Evolutionary conservation across 1,284 basidiomycete species (phyloP).

Genomic region (Fistulina hepatica): DNA sequence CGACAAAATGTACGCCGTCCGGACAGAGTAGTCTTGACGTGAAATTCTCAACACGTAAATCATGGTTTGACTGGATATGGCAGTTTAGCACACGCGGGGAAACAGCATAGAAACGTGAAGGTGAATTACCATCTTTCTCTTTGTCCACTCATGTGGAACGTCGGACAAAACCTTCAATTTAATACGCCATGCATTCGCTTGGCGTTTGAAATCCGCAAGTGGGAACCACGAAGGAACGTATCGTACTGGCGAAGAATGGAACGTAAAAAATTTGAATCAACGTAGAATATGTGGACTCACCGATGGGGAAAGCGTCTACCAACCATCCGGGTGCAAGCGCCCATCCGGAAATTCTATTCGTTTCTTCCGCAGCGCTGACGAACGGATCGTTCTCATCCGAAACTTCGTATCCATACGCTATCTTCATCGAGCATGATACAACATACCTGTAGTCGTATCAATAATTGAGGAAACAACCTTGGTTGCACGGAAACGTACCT

Average conservation of each 20-base stretch:
- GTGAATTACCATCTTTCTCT: constrained; percentile 28
- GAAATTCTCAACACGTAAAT: no score
- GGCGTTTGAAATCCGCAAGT: constrained; percentile 28
- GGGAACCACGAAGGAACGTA: constrained; percentile 31
- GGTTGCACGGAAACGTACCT: constrained; percentile 17
- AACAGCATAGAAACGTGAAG: not conserved
- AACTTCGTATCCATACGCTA: constrained; percentile 33
- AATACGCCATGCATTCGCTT: constrained; percentile 26
- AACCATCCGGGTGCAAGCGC: constrained; percentile 35
- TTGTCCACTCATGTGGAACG: constrained; percentile 31
- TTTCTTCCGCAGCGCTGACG: constrained; percentile 31
- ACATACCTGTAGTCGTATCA: constrained; percentile 1
- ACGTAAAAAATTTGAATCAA: not conserved
- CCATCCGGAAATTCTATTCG: constrained; percentile 29
- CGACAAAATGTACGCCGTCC: no score
- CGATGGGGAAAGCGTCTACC: constrained; percentile 32
- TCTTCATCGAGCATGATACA: constrained; percentile 9
- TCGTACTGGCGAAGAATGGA: constrained; percentile 20
- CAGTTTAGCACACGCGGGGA: no score
- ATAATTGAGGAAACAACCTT: not conserved
- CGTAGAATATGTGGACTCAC: constrained; percentile 18
- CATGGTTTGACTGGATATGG: no score
- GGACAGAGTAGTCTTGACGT: constrained; percentile 26
- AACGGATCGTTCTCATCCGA: constrained; percentile 27
- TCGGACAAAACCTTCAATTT: constrained; percentile 26